A percentile compares a stretch with the other conserved stretches of the same genome.
phyloP scores from a whole-genome alignment of 2,329 filamentous ascomycete species.

The Fonsecaea nubica region DNA sequence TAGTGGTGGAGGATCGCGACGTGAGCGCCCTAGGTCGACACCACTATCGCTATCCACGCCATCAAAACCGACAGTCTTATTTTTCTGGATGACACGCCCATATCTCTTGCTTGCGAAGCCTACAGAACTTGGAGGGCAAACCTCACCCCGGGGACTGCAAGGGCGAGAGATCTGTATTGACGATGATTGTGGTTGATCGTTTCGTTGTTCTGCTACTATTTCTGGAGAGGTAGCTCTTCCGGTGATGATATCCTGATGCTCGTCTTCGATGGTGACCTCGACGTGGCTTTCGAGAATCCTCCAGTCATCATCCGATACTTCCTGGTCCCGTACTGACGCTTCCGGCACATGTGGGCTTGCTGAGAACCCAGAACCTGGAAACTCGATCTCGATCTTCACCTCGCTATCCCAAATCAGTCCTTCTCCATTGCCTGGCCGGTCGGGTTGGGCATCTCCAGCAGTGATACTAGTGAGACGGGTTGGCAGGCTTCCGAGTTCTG shows the following conservation, averaged over 20 bases:
- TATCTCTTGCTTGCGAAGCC: constrained; percentile 17
- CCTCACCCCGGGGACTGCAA: neutral
- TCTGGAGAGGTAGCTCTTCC: constrained; percentile 19
- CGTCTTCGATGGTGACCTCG: constrained; percentile 31
- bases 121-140: neutral
- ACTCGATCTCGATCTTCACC: constrained; percentile 37
- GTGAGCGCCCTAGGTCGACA: neutral
- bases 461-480: neutral
- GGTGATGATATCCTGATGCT: constrained; percentile 13
- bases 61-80: constrained; percentile 16
- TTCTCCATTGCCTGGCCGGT: constrained; percentile 14
- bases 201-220: constrained; percentile 3
- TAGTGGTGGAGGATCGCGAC: neutral
- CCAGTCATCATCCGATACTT: constrained; percentile 14
- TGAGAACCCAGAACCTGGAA: constrained; percentile 5
- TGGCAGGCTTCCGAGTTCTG: constrained; percentile 18
- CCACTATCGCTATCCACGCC: constrained; percentile 28
- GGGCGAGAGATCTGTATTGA: constrained; percentile 11
- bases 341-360: neutral
- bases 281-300: constrained; percentile 35
- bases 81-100: constrained; percentile 13
- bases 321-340: neutral
- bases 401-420: constrained; percentile 39
- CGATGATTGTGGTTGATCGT: constrained; percentile 8
- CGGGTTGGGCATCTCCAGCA: neutral